Conservation (phyloP, 2,329 filamentous ascomycete species). For the Colletotrichum sp. region DNA sequence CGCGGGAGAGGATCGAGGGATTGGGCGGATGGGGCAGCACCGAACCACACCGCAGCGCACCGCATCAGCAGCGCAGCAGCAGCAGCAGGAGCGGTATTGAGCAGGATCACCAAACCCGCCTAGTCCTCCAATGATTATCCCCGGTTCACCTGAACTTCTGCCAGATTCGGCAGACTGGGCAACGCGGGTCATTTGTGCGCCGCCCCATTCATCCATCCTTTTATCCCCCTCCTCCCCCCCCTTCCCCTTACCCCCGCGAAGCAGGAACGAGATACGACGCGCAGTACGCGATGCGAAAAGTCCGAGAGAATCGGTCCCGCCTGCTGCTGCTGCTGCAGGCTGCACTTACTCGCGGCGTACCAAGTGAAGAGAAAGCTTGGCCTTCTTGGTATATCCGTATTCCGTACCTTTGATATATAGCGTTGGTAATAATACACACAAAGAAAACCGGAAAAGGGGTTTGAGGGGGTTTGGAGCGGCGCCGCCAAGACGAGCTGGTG, state of each 20-base stretch:
- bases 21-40: not conserved
- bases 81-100: no score
- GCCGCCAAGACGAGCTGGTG: not conserved
- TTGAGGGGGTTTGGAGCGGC: not conserved
- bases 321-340: no score
- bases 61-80: not conserved
- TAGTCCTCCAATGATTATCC: conserved; percentile 3
- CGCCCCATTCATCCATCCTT: conserved; percentile 43
- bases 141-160: not conserved
- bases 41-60: not conserved
- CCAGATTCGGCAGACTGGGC: conserved; percentile 68
- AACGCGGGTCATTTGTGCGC: conserved; percentile 78
- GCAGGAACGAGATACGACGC: not conserved
- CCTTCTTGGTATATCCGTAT: not conserved
- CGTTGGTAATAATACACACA: not conserved
- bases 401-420: not conserved
- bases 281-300: not conserved
- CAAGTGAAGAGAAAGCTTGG: not conserved
- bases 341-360: not conserved
- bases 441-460: not conserved
- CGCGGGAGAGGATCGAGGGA: not conserved
- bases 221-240: conserved; percentile 53
- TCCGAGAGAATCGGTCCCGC: not conserved
- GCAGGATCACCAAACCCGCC: not conserved
- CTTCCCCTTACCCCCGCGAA: not conserved